Evolutionary conservation across 441 rosid species (phyloP), one percentile per base, ranked within the genome.

Genomic region (Erysimum cheiri): DNA sequence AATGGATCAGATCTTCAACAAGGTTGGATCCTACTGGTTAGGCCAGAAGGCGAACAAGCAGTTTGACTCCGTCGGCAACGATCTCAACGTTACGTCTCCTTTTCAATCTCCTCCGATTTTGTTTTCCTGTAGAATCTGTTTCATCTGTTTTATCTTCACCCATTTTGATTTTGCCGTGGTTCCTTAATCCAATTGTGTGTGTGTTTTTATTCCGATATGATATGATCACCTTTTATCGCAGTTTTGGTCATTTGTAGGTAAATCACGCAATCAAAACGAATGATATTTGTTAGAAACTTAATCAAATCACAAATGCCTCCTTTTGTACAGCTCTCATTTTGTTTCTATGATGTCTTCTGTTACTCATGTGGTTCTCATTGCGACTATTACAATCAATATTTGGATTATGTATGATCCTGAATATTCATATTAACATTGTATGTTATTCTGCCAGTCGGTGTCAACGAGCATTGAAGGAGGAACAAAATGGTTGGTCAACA

Each of bases 401-500:
- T n/a, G 1, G n/a, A 57, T 44, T 2, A 15, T 9, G 31, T 26
- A 26, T 41, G 46, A 41, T 5, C 17, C 2, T 41, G 61, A 19
- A 36, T 22, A 28, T 40, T 46, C 19, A 3, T 44, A 12, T 44
- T 15, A 29, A 31, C 22, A 14, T 11, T 64, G 33, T 29, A 15
- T 26, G 28, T 55, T 17, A 40, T 9, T 37, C 59, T 7, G 61
- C 10, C 81, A 92, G 98, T 89, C 96, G 15, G 9, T 92, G 65
- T 83, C 88, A 19, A 80, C 70, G 68, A 92, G 94, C 76, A 85
- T 89, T 55, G 91, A 88, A 84, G 96, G 91, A 78, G 98, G 98
- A 71, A 78, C 98, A 17, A 92, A 85, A 82, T 92, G 98, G 98
- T 54, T 92, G 80, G 96, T 92, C 74, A 92, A 87, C 83, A 92